phyloP scores from a whole-genome alignment of 805 yeast genomes.

The Komagataella kurtzmanii region DNA sequence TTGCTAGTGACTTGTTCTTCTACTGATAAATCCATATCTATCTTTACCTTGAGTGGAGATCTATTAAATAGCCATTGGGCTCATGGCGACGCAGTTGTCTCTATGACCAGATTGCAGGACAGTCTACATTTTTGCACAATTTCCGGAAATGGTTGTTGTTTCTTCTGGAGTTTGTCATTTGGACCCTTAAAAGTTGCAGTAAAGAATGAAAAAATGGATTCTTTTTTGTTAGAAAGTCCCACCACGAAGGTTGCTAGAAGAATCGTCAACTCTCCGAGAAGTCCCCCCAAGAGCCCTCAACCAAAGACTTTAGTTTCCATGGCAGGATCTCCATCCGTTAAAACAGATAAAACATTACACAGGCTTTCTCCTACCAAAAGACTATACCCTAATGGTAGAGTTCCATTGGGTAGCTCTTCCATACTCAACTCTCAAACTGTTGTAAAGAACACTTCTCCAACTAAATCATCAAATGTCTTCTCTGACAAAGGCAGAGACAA shows the following conservation, averaged over 20 bases:
- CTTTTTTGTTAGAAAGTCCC: neutral
- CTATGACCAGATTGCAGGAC: neutral
- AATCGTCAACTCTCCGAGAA: neutral
- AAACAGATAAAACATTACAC: neutral
- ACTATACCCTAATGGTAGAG: neutral
- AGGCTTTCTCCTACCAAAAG: neutral
- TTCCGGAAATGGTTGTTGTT: neutral
- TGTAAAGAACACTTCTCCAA: neutral
- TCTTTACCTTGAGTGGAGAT: neutral
- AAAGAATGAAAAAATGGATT: neutral
- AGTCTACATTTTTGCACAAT: neutral
- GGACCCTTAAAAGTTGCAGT: neutral
- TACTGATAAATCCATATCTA: neutral
- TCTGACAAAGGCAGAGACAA: neutral
- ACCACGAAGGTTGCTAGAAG: neutral
- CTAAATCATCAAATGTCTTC: neutral
- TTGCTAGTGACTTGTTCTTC: neutral
- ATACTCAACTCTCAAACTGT: neutral
- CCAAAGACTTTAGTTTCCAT: neutral
- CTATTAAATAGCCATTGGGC: neutral
- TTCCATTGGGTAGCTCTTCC: neutral
- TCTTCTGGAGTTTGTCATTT: neutral
- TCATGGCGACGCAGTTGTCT: neutral
- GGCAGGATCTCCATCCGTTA: neutral
- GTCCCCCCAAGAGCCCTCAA: neutral